Base-by-base conservation (phyloP, 371 early-diverging fungal genomes). In the Saksenaea oblongispora region DNA sequence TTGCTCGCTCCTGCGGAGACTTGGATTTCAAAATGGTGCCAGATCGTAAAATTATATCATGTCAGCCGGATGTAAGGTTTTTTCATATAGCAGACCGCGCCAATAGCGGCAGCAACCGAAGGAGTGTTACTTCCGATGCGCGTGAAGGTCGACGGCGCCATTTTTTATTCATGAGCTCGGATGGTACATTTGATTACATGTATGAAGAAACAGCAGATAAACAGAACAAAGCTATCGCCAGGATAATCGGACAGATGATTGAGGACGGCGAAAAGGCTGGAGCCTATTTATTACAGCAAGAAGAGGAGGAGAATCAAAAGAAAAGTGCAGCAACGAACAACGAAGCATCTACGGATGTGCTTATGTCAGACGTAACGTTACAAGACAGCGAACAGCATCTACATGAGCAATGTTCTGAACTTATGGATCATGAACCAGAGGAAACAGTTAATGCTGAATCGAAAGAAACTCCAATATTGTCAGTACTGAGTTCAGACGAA, bases 1-100 rank as follows among this genome's bases (percentile, higher is more conserved):
- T 88, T 0, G 88, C 86, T 5, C 84, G 86, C 1, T 86, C 86
- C 3, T 84, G 84, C 61, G 88, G 88, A 37, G 88, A 88, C 72
- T 71, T 88, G 44, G 82, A 85, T 54, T 88, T 87, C 63, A 88
- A 88, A 54, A 74, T 88, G 72, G 79, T 86, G 57, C 78, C 80
- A 1, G 66, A 70, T 18, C 78, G 69, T 24, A 84, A 82, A 26
- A 81, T 88, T 24, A 79, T 88, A 18, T 83, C 80, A 9, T 82
- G 83, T 59, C 81, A 82, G 55, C 86, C 88, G 1, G 88, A 88
- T 63, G 82, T 88, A 13, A 80, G 78, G 1, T 88, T 88, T 66
- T 75, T 84, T 24, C 71, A 75, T 15, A 76, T 81, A 22, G 59
- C 73, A 14, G 82, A 81, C 22, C 44, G 55, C 7, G 41, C 59